A percentile compares a stretch with the other conserved stretches of the same genome.
Evolutionary conservation across 2,329 filamentous ascomycete species (phyloP).

Genomic region (Amauroascus niger): DNA sequence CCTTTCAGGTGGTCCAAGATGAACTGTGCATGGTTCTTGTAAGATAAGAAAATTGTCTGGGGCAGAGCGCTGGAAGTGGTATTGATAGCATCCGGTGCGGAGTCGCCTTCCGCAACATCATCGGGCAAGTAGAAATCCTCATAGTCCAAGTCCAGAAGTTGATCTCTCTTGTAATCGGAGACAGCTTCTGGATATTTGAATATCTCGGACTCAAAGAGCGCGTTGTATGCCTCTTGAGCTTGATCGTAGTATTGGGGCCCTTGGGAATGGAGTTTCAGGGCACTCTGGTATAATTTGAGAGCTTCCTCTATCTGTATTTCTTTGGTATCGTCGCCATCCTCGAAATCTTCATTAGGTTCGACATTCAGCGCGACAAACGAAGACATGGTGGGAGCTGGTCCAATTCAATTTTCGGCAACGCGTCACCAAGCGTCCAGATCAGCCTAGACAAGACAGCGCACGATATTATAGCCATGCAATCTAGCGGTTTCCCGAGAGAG

Average conservation of each 20-base stretch:
- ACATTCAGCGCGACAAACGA: conserved; percentile 85
- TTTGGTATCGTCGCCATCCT: conserved; percentile 87
- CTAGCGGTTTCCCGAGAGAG: neutral
- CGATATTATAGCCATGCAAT: neutral
- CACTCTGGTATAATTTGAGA: conserved; percentile 84
- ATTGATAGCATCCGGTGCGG: conserved; percentile 55
- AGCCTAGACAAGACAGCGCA: neutral
- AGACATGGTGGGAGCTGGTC: conserved; percentile 30
- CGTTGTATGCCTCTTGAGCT: conserved; percentile 70
- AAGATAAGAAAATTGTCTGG: conserved; percentile 82
- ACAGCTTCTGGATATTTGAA: conserved; percentile 83
- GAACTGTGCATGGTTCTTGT: conserved; percentile 94
- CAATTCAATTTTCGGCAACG: neutral
- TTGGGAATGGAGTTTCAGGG: conserved; percentile 83
- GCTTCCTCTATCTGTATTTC: conserved; percentile 97
- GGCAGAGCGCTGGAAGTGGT: conserved; percentile 69
- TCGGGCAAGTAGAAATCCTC: conserved; percentile 40
- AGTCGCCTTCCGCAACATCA: conserved; percentile 25
- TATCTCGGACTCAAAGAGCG: conserved; percentile 82
- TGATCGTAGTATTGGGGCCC: conserved; percentile 65
- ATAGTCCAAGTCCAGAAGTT: conserved; percentile 30
- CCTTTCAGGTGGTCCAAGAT: conserved; percentile 63
- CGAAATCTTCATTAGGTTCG: conserved; percentile 79
- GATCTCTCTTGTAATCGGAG: conserved; percentile 71
- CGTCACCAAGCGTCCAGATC: neutral